Base-by-base conservation (phyloP, 169 alveolate genomes). In the Eimeria brunetti region DNA sequence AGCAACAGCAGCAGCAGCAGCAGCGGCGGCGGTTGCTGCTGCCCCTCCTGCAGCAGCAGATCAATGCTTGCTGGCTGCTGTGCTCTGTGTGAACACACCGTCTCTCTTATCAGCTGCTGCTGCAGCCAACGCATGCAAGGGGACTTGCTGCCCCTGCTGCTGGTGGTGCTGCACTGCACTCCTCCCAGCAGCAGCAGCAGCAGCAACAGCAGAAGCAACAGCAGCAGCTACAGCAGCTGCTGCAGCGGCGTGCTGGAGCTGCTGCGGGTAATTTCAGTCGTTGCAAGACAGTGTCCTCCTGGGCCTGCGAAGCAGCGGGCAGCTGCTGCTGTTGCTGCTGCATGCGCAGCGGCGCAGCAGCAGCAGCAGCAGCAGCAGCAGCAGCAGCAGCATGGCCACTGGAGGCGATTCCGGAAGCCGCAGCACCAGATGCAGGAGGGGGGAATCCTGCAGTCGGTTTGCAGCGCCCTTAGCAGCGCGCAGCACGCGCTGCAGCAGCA, bases 61-160 rank as follows among this genome's bases (percentile, higher is more conserved):
- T 22, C 56, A 1, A 22, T 38, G 86, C 33, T 76, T 38, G 33
- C 86, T 46, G 62, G 86, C 56, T 76, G 33, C 62, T 76, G 86
- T 27, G 11, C 86, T 27, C 14, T 76, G 24, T 76, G 86, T 44
- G 86, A 76, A 33, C 86, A 76, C 20, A 9, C 86, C 3, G 62
- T 44, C 1, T 76, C 86, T 76, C 86, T 76, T 4, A 41, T 76
- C 3, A 58, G 86, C 62, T 41, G 86, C 60, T 76, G 56, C 86
- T 76, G 60, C 86, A 41, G 36, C 62, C 62, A 27, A 14, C 41
- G 56, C 64, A 6, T 44, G 86, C 41, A 27, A 8, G 22, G 86
- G 1, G 86, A 22, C 86, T 41, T 76, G 86, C 64, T 76, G 38
- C 60, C 86, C 24, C 60, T 76, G 86, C 86, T 76, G 86, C 86